Evolutionary conservation across 306 rosid species (phyloP).

Genomic region (Coriaria nepalensis): DNA sequence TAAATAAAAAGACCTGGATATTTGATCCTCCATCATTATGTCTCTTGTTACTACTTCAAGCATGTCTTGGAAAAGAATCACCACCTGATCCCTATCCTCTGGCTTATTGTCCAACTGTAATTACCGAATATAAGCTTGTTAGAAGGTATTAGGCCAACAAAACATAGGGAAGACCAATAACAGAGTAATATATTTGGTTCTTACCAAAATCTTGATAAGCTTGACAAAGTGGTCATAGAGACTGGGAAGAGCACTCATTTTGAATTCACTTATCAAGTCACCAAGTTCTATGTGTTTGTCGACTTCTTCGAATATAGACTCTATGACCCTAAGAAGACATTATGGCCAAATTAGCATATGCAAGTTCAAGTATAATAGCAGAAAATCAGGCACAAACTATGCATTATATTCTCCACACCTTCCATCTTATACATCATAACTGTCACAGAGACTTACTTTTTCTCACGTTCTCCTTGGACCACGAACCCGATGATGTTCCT

Average conservation of each 20-base stretch:
- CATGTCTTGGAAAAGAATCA: conserved; percentile 95
- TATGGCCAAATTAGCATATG: conserved; percentile 5
- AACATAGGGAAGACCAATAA: neutral
- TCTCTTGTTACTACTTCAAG: conserved; percentile 86
- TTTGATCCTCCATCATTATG: conserved; percentile 84
- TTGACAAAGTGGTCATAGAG: conserved; percentile 60
- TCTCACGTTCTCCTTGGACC: conserved; percentile 76
- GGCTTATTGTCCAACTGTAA: conserved; percentile 60
- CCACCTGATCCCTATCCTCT: conserved; percentile 71
- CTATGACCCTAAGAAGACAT: conserved; percentile 48
- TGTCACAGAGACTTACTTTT: conserved; percentile 33
- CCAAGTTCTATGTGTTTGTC: conserved; percentile 34
- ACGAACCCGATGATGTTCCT: conserved; percentile 51
- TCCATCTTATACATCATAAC: neutral
- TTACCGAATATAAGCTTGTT: conserved; percentile 5
- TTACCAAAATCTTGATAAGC: conserved; percentile 65
- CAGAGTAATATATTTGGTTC: conserved; percentile 3
- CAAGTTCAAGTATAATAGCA: neutral
- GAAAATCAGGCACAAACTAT: neutral
- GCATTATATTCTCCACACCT: neutral
- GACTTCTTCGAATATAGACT: conserved; percentile 51
- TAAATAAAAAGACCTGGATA: conserved; percentile 48
- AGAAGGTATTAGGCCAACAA: conserved; percentile 4
- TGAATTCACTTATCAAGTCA: conserved; percentile 37
- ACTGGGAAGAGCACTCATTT: conserved; percentile 83